Base-by-base conservation (phyloP, 2,329 filamentous ascomycete species). In the Colletotrichum sp. region DNA sequence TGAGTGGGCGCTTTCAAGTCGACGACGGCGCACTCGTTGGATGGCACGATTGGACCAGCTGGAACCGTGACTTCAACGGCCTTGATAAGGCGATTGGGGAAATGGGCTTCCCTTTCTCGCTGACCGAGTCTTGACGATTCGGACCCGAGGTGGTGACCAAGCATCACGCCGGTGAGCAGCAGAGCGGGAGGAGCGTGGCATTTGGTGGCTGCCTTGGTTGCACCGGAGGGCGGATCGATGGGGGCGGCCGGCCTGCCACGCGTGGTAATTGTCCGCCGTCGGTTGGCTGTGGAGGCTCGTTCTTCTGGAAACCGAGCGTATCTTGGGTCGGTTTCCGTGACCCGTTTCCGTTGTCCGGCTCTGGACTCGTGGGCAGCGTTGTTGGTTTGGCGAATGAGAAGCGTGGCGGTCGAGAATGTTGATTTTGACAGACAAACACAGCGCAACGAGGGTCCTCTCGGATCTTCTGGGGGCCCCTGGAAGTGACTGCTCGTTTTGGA, bases 371-470 rank as follows among this genome's bases (percentile, higher is more conserved):
- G 16, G 26, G 62, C 34, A 64, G 5, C 57, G 24, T 21, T 21
- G 68, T 32, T 18, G 57, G n/a, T 52, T 49, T 1, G 28, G 57
- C 68, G 57, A 70, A 63, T 70, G 18, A 52, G 63, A 52, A 30
- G 24, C 15, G 16, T 9, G 10, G 34, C 13, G 68, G 34, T 26
- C 44, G 63, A 52, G 15, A 55, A 49, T 30, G 57, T 49, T 76
- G 18, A 21, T 63, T 64, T 68, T 76, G 64, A 67, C 68, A 67
- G 73, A 68, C 44, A 36, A 72, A 68, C 57, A 76, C 30, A 10
- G 44, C 32, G 34, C 44, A 49, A 55, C 30, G 15, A 44, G 21
- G 26, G n/a, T 34, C 28, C 9, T 30, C 16, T 24, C 18, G 39
- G 34, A 36, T 36, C 68, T 30, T 6, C 26, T 39, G 26, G 44